Percentiles rank a stretch among this genome's conserved stretches.
Conservation (phyloP, 306 rosid species). For the Cicer yamashitae region DNA sequence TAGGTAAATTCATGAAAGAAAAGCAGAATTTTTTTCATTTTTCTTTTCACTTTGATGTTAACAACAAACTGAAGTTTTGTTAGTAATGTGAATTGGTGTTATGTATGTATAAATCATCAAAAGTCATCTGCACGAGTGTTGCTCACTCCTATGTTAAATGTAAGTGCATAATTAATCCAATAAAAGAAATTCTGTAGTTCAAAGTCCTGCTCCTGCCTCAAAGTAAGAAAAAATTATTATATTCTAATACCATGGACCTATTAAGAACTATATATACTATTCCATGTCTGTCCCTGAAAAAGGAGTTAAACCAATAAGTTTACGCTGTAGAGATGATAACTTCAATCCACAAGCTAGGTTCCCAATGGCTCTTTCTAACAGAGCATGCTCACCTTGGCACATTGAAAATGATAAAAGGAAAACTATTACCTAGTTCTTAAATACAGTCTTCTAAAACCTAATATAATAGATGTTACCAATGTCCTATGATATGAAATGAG, state of each 20-base stretch:
- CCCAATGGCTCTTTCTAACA: slow-evolving; percentile 10
- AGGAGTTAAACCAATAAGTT: not conserved
- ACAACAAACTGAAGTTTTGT: slow-evolving; percentile 3
- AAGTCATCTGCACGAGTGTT: not conserved
- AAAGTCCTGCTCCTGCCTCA: slow-evolving; percentile 14
- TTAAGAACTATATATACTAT: not conserved
- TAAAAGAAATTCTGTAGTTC: slow-evolving; percentile 14
- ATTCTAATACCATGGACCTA: slow-evolving; percentile 37
- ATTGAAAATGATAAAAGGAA: slow-evolving; percentile 21
- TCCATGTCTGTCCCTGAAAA: not conserved
- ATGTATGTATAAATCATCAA: slow-evolving; percentile 5
- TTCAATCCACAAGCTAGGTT: slow-evolving; percentile 11
- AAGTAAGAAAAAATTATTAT: not conserved
- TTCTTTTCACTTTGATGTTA: not conserved
- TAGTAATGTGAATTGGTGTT: not conserved
- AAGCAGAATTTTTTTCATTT: not conserved
- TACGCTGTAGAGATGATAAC: slow-evolving; percentile 2
- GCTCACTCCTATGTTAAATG: slow-evolving; percentile 2
- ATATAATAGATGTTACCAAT: not conserved
- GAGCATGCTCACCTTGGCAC: not conserved
- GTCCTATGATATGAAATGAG: not conserved
- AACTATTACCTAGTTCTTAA: slow-evolving; percentile 3
- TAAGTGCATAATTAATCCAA: not conserved
- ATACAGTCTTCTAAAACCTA: slow-evolving; percentile 6
- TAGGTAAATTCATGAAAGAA: not conserved